A percentile compares a stretch with the other conserved stretches of the same genome.
phyloP scores from a whole-genome alignment of 352 stramenopile species.

The Peronospora belbahrii region DNA sequence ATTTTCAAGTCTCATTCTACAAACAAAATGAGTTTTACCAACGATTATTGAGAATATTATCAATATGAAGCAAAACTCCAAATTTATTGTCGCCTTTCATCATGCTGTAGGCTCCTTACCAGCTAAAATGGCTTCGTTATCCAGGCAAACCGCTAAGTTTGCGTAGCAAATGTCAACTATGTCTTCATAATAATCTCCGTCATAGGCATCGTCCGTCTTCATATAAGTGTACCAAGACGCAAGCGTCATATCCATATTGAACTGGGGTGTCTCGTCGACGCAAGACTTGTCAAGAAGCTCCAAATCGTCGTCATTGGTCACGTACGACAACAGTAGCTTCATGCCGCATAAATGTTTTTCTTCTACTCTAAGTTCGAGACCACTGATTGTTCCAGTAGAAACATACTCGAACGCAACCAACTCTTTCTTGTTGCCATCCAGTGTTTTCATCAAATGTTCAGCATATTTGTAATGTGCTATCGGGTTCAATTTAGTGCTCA shows the following conservation, averaged over 20 bases:
- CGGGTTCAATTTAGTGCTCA: constrained; percentile 44
- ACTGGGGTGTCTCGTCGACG: constrained; percentile 19
- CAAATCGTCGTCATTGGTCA: constrained; percentile 28
- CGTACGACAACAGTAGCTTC: constrained; percentile 36
- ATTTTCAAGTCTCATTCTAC: too few relatives aligned
- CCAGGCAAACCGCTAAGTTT: too few relatives aligned
- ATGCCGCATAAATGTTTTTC: constrained; percentile 34
- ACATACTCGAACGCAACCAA: constrained; percentile 42
- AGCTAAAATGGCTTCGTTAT: too few relatives aligned
- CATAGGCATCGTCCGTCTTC: neutral
- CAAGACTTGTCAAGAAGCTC: constrained; percentile 38
- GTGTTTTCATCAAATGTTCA: constrained; percentile 23
- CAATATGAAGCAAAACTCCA: too few relatives aligned
- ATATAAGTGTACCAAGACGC: neutral
- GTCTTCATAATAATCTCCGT: too few relatives aligned
- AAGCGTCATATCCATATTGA: neutral
- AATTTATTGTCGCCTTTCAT: too few relatives aligned
- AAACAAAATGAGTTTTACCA: too few relatives aligned
- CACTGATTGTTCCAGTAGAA: too few relatives aligned
- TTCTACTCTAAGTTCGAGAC: constrained; percentile 24
- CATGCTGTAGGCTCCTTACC: too few relatives aligned
- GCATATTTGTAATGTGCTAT: constrained; percentile 51
- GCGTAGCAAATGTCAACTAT: too few relatives aligned
- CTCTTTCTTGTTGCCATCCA: constrained; percentile 30
- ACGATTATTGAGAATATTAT: too few relatives aligned